Evolutionary conservation across 2,329 filamentous ascomycete species (phyloP).

Genomic region (Dothidotthia symphoricarpi): DNA sequence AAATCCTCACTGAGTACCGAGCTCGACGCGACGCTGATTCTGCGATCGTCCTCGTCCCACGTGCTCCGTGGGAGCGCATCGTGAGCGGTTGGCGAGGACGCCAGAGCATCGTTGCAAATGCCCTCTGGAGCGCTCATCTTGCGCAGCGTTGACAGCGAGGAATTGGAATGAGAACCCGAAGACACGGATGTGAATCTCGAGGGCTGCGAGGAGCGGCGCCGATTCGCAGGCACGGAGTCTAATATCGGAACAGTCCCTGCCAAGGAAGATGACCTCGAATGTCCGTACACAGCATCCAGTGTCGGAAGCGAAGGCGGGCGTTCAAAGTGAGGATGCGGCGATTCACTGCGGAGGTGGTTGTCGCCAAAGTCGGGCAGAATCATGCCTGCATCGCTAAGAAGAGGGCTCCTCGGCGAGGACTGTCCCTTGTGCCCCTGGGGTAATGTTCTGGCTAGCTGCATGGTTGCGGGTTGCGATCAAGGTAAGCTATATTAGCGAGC

Average conservation of each 20-base stretch:
- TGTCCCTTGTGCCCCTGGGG: too few relatives aligned
- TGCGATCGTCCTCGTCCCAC: conserved; percentile 24
- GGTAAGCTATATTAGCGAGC: conserved; percentile 23
- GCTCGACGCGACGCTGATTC: conserved; percentile 37
- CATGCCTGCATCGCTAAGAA: conserved; percentile 91
- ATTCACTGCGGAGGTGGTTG: conserved; percentile 45
- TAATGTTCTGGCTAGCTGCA: conserved; percentile 4
- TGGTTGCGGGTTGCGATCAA: conserved; percentile 13
- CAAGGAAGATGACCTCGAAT: conserved; percentile 9
- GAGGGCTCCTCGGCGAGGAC: conserved; percentile 60
- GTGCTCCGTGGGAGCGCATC: conserved; percentile 17
- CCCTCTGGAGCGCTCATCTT: conserved; percentile 27
- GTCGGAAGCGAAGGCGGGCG: conserved; percentile 45
- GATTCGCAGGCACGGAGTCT: conserved; percentile 28
- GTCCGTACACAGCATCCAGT: conserved; percentile 22
- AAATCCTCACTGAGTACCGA: conserved; percentile 48
- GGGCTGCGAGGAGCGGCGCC: conserved; percentile 31
- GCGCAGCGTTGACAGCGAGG: conserved; percentile 39
- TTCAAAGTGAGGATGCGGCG: conserved; percentile 51
- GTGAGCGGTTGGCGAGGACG: conserved; percentile 37
- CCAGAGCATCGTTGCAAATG: conserved; percentile 23
- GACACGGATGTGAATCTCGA: conserved; percentile 34
- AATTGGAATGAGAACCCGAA: conserved; percentile 19
- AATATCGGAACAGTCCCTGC: conserved; percentile 18
- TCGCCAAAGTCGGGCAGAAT: conserved; percentile 67